Evolutionary conservation across 306 rosid genomes (phyloP).

Genomic region (Dryas octopetala): DNA sequence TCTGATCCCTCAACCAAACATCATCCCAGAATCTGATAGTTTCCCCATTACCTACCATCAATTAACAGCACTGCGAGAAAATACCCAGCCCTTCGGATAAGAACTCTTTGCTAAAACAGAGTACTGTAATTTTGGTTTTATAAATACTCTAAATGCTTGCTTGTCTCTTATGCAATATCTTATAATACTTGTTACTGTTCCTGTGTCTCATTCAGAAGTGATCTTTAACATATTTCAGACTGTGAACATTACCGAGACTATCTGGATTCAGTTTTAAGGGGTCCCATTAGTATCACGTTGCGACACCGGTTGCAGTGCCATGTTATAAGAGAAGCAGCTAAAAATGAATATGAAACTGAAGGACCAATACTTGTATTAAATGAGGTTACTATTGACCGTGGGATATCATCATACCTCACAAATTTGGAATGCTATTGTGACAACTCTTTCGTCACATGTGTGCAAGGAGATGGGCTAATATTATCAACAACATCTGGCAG

Average conservation of each 20-base stretch:
- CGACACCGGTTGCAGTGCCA: constrained; percentile 84
- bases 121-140: background rate
- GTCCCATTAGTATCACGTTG: constrained; percentile 86
- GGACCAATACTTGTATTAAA: constrained; percentile 84
- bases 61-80: too few relatives aligned
- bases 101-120: background rate
- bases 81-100: too few relatives aligned
- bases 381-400: constrained; percentile 96
- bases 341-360: constrained; percentile 77
- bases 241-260: constrained; percentile 76
- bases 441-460: constrained; percentile 80
- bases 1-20: background rate
- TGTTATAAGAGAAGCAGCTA: constrained; percentile 79
- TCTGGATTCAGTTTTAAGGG: constrained; percentile 76
- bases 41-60: background rate
- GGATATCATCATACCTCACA: constrained; percentile 91
- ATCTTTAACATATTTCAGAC: constrained; percentile 76
- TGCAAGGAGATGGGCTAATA: constrained; percentile 96
- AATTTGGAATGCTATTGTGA: constrained; percentile 96
- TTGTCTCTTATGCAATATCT: background rate
- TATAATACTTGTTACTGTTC: background rate
- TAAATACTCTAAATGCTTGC: background rate
- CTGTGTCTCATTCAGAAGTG: constrained; percentile 23
- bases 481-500: constrained; percentile 96
- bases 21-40: background rate